phyloP scores from a whole-genome alignment of 768 basidiomycete species.

The Coprinopsis cinerea region DNA sequence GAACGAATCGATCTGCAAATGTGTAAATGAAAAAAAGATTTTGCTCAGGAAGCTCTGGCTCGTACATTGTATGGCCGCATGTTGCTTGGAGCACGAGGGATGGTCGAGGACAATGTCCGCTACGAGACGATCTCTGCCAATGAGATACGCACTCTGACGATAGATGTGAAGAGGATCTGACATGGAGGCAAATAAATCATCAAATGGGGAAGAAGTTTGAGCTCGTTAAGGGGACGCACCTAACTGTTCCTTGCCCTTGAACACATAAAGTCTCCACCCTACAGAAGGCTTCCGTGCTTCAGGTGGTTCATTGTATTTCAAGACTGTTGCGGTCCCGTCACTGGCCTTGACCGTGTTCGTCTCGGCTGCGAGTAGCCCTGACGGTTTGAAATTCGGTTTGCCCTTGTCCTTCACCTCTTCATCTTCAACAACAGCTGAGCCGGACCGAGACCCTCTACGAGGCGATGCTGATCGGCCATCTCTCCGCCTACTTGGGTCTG shows the following conservation, averaged over 20 bases:
- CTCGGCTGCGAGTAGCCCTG: constrained; percentile 90
- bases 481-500: constrained; percentile 19
- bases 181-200: constrained; percentile 1
- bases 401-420: constrained; percentile 36
- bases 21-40: constrained; percentile 9
- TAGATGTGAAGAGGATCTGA: constrained; percentile 89
- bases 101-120: constrained; percentile 88
- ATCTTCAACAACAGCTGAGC: constrained; percentile 39
- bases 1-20: constrained; percentile 68
- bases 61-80: constrained; percentile 91
- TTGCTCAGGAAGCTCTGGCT: constrained; percentile 4
- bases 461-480: constrained; percentile 60
- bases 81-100: constrained; percentile 97
- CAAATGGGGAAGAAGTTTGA: neutral
- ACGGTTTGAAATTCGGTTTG: constrained; percentile 86
- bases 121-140: constrained; percentile 85
- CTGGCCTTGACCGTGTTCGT: constrained; percentile 82
- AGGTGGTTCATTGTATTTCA: constrained; percentile 98
- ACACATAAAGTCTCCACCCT: constrained; percentile 95
- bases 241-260: constrained; percentile 89
- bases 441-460: constrained; percentile 38
- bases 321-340: constrained; percentile 73
- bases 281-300: constrained; percentile 89
- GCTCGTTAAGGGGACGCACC: constrained; percentile 52
- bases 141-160: constrained; percentile 88